Conservation (phyloP, 2,329 filamentous ascomycete genomes). For the Penicillium sp. region DNA sequence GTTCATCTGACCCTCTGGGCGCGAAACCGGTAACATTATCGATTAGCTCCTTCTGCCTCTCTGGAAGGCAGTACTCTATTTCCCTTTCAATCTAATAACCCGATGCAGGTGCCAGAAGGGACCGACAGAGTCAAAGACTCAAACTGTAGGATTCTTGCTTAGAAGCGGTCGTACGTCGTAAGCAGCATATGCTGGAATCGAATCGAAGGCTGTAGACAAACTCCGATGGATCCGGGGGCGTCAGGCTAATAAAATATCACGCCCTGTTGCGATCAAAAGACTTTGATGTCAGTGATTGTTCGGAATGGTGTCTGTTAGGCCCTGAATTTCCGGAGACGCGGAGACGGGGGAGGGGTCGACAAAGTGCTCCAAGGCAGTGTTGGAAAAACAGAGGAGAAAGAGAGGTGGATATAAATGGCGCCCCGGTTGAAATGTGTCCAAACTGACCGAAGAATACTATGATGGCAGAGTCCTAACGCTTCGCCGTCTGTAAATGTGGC, state of each 20-base stretch:
- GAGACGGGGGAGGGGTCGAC: conserved; percentile 19
- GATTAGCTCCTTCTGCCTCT: conserved; percentile 53
- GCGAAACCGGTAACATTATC: conserved; percentile 82
- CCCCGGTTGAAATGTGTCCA: not conserved
- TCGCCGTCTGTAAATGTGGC: conserved; percentile 4
- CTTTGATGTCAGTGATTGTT: conserved; percentile 11
- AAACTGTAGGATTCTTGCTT: conserved; percentile 16
- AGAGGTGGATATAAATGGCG: not conserved
- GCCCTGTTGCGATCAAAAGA: not conserved
- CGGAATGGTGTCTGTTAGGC: conserved; percentile 2
- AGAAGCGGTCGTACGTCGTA: conserved; percentile 17
- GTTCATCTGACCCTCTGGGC: conserved; percentile 76
- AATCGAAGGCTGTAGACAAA: not conserved
- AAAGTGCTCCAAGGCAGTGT: conserved; percentile 8
- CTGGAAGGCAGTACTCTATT: conserved; percentile 13
- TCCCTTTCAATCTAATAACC: conserved; percentile 10
- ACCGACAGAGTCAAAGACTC: conserved; percentile 7
- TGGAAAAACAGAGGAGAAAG: not conserved
- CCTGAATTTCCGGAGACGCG: not conserved
- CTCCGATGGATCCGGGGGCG: not conserved
- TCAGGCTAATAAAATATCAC: not conserved
- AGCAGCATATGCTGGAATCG: conserved; percentile 22
- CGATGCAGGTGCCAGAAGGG: conserved; percentile 8
- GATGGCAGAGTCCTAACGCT: not conserved
- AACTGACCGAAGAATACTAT: not conserved